Evolutionary conservation across 225 moss, liverwort and hornwort species (phyloP).

Genomic region (Physcomitrellopsis africana): DNA sequence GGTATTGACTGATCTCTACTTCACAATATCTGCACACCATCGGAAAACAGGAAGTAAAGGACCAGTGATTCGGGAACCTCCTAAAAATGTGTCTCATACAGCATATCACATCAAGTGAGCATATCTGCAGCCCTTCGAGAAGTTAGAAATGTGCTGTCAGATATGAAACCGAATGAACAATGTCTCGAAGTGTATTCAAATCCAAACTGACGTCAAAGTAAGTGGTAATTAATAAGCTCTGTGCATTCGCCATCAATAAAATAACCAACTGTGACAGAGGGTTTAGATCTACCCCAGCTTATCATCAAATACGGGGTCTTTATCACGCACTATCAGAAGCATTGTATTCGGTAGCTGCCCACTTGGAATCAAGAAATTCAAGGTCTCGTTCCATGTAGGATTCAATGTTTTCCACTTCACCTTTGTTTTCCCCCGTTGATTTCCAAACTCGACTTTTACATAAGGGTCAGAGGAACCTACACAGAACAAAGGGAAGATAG

Average conservation of each 20-base stretch:
- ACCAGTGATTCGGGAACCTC: background rate
- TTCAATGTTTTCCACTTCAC: slow-evolving; percentile 78
- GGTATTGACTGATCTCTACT: slow-evolving; percentile 47
- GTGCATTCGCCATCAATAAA: background rate
- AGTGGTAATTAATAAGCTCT: background rate
- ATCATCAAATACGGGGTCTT: slow-evolving; percentile 78
- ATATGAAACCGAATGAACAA: background rate
- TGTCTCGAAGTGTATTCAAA: background rate
- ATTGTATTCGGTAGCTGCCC: slow-evolving; percentile 65
- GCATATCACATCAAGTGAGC: background rate
- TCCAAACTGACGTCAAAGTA: slow-evolving; percentile 13
- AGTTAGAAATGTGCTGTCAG: background rate
- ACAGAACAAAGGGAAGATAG: slow-evolving; percentile 24
- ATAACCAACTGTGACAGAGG: slow-evolving; percentile 17
- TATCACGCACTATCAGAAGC: slow-evolving; percentile 72
- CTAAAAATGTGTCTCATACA: background rate
- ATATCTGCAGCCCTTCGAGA: background rate
- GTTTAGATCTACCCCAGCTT: slow-evolving; percentile 64
- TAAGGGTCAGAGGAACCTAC: slow-evolving; percentile 91
- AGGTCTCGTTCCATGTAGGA: slow-evolving; percentile 82
- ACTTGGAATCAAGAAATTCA: slow-evolving; percentile 59
- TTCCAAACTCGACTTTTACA: slow-evolving; percentile 65
- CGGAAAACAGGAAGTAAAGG: slow-evolving; percentile 17
- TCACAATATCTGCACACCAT: slow-evolving; percentile 52
- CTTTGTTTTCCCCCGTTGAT: slow-evolving; percentile 44